Conservation (phyloP, 2,329 filamentous ascomycete genomes). For the Arthrobotrys iridis region DNA sequence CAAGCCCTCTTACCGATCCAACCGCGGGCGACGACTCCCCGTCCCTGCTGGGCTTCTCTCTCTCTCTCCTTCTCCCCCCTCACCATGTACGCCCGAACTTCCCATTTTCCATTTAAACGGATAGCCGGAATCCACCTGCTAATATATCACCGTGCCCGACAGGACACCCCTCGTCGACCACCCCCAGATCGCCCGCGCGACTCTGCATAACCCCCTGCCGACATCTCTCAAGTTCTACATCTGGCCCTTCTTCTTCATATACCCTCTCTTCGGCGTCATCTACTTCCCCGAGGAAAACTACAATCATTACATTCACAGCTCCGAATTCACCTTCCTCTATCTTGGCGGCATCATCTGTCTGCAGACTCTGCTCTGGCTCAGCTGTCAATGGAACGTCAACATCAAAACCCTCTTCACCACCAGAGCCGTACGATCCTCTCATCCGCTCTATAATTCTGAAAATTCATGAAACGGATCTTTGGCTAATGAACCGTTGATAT, state of each 20-base stretch:
- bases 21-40: conserved; percentile 35
- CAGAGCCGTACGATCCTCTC: conserved; percentile 68
- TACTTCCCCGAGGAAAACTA: conserved; percentile 87
- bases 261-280: conserved; percentile 89
- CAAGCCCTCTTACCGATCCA: conserved; percentile 9
- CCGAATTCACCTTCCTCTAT: conserved; percentile 98
- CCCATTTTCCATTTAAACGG: neutral
- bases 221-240: conserved; percentile 84
- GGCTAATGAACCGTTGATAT: conserved; percentile 21
- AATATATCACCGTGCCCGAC: conserved; percentile 39
- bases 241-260: conserved; percentile 90
- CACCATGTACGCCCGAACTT: conserved; percentile 41
- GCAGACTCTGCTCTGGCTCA: conserved; percentile 91
- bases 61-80: neutral
- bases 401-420: conserved; percentile 84
- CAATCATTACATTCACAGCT: conserved; percentile 87
- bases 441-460: too few species aligned
- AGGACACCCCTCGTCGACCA: conserved; percentile 90
- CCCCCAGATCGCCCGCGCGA: conserved; percentile 84
- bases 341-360: conserved; percentile 84
- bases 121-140: neutral
- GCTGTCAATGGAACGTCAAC: conserved; percentile 97
- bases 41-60: conserved; percentile 26
- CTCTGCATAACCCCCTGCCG: conserved; percentile 86
- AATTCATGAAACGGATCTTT: too few species aligned